Conservation (phyloP, 331 rosid species). For the Stylosanthes scabra region DNA sequence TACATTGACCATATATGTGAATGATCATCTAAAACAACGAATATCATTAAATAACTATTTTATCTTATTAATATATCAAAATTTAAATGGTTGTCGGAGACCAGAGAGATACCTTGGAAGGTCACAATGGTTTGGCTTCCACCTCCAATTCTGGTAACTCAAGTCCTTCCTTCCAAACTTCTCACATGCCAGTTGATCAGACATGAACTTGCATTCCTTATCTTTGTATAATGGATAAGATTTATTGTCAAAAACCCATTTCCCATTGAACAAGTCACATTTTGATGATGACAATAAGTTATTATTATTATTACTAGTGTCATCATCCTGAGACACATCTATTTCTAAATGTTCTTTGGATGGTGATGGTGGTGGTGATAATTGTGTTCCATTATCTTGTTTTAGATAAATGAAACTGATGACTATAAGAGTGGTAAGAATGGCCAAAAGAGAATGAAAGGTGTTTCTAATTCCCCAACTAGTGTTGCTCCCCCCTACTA, state of each 20-base stretch:
- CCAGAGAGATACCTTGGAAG: conserved; percentile 63
- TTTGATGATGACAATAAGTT: conserved; percentile 25
- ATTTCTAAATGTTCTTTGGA: conserved; percentile 21
- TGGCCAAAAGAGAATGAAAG: conserved; percentile 61
- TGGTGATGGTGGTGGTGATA: no score
- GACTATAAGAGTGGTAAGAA: conserved; percentile 55
- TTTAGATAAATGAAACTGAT: conserved; percentile 55
- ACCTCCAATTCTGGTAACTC: conserved; percentile 70
- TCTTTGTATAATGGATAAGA: conserved; percentile 80
- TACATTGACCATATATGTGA: no score
- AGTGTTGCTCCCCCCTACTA: conserved; percentile 38
- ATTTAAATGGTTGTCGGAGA: no score
- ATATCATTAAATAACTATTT: no score
- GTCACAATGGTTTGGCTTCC: conserved; percentile 83
- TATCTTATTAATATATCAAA: no score
- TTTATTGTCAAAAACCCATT: conserved; percentile 79
- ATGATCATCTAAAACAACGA: no score
- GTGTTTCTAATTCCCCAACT: conserved; percentile 63
- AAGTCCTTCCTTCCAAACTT: conserved; percentile 79
- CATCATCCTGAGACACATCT: neutral
- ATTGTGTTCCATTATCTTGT: conserved; percentile 42
- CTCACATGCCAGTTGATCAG: conserved; percentile 91
- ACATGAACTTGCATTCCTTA: conserved; percentile 68
- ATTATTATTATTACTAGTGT: neutral
- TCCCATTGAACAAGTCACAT: conserved; percentile 76